Base-by-base conservation (phyloP, 352 stramenopile genomes). In the Hyaloperonospora brassicae region DNA sequence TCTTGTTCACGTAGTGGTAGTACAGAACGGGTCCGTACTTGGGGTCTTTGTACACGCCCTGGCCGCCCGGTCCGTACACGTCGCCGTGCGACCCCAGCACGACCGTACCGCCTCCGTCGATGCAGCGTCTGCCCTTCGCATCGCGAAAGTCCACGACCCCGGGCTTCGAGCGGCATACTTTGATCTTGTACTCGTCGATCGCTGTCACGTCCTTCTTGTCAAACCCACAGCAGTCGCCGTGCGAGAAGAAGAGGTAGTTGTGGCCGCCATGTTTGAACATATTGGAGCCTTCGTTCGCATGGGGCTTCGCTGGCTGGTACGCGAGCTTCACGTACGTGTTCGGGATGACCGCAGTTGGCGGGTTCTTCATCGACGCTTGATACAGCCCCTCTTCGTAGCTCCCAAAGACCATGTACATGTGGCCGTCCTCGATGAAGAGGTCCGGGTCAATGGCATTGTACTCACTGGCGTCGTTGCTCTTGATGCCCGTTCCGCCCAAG, bases 1-100 rank as follows among this genome's bases (percentile, higher is more conserved):
- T 66, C 1, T 42, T 80, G 55, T 80, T 38, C 0, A 80, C 71
- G 12, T 47, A 47, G 41, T 81, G 68, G 50, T 81, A 81, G 59
- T 81, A 78, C 45, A 81, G 44, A 17, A 81, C 56, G 1, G 62
- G 66, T 0, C 63, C 62, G 50, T 78, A 66, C 0, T 49, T 72
- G 21, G 63, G 57, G 47, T 78, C 68, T n/a, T 76, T 45, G 48
- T 73, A 76, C 21, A 76, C 68, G 17, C 68, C 66, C 47, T 78
- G 68, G 2, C 71, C 71, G 11, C 68, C 71, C 7, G 71, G 71
- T 0, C 57, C 71, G 47, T 76, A 78, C 11, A 81, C 61, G 11
- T 61, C 50, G 27, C 48, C 66, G 23, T 78, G 61, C 22, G 66
- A 73, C 41, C 31, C 21, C 7, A 47, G 21, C 21, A 47, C 41